phyloP scores from a whole-genome alignment of 108 stramenopile genomes.

The Cyclotella cryptica region DNA sequence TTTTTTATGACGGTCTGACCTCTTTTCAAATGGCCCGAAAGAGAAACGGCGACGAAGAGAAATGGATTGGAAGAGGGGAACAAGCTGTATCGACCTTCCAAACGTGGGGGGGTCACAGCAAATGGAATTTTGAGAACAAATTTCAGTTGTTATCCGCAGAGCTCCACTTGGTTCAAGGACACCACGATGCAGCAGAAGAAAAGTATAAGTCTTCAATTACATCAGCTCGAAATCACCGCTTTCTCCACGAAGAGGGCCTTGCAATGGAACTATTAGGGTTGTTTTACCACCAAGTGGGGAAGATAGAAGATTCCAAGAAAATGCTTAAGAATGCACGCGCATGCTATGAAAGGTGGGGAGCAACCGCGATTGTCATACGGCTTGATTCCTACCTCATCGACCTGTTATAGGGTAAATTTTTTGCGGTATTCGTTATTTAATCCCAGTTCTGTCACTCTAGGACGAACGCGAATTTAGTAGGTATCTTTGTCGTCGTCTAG shows the following conservation, averaged over 20 bases:
- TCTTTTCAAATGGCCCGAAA: neutral
- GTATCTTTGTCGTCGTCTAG: conserved; percentile 89
- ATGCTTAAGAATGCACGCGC: neutral
- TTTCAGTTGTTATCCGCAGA: conserved; percentile 13
- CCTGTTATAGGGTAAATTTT: too few species aligned
- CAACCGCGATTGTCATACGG: neutral
- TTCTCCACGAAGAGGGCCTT: conserved; percentile 28
- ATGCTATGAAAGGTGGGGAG: conserved; percentile 22
- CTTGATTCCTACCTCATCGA: neutral
- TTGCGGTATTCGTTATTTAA: too few species aligned
- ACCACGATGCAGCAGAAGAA: conserved; percentile 1
- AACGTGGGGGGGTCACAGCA: neutral
- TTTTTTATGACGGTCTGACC: conserved; percentile 11
- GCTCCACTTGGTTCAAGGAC: neutral
- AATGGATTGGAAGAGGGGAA: conserved; percentile 18
- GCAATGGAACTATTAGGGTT: conserved; percentile 7
- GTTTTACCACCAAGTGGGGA: neutral
- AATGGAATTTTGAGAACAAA: conserved; percentile 32
- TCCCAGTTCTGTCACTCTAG: neutral
- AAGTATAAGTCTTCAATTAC: conserved; percentile 10
- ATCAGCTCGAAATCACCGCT: conserved; percentile 16
- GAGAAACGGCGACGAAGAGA: neutral
- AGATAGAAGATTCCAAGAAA: neutral
- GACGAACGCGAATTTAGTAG: conserved; percentile 24
- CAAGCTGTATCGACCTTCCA: conserved; percentile 4